A percentile compares a stretch with the other conserved stretches of the same genome.
phyloP scores from a whole-genome alignment of 345 rosid genomes.

The Conringia planisiliqua region DNA sequence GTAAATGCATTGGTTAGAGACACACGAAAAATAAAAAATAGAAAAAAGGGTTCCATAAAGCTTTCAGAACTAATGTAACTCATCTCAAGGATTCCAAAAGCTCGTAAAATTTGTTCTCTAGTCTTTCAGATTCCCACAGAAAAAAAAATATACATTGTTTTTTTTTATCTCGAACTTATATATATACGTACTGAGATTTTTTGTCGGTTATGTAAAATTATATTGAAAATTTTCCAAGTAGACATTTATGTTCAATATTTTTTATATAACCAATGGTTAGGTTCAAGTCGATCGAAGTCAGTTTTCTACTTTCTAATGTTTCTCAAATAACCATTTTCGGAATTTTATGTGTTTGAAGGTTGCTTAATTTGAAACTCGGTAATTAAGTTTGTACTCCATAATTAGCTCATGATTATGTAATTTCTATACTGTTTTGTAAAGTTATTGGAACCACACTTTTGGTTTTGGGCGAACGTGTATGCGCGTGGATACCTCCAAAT shows the following conservation, averaged over 20 bases:
- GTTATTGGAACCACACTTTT: not conserved
- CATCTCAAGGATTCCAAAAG: not conserved
- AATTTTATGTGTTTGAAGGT: not conserved
- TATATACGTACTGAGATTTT: not conserved
- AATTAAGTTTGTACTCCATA: not conserved
- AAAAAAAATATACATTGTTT: not conserved
- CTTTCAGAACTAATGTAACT: not conserved
- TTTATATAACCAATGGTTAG: not conserved
- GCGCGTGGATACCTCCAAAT: not conserved
- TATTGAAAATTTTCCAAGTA: not conserved
- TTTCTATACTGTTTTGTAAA: no score
- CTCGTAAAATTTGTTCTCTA: not conserved
- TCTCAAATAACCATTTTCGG: not conserved
- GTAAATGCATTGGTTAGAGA: conserved; percentile 16
- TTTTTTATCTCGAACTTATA: not conserved
- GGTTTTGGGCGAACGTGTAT: not conserved
- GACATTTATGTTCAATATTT: not conserved
- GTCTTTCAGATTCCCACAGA: not conserved
- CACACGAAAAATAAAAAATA: conserved; percentile 13
- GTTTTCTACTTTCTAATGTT: not conserved
- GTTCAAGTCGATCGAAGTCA: not conserved
- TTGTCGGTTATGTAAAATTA: not conserved
- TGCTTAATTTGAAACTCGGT: not conserved
- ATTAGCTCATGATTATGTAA: not conserved
- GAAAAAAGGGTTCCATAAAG: conserved; percentile 5